phyloP scores from a whole-genome alignment of 2,329 filamentous ascomycete species.

The Gliomastix tumulicola region DNA sequence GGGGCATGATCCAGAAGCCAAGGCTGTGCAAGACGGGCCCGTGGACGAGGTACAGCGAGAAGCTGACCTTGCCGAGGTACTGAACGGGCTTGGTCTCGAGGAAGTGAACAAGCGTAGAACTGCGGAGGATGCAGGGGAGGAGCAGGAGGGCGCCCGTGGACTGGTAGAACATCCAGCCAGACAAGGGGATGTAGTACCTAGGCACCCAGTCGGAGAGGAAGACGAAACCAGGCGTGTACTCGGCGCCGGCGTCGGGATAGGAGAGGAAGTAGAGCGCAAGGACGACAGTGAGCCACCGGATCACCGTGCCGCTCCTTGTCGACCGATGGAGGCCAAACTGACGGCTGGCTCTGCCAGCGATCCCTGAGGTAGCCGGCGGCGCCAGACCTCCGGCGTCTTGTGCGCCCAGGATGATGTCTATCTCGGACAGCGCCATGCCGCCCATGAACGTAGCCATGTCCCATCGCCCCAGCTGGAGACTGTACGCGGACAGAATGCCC shows the following conservation, averaged over 20 bases:
- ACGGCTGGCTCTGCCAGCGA: neutral
- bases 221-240: slow-evolving; percentile 28
- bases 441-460: slow-evolving; percentile 31
- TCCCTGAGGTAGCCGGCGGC: slow-evolving; percentile 9
- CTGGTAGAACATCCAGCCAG: slow-evolving; percentile 31
- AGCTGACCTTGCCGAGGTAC: slow-evolving; percentile 30
- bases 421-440: slow-evolving; percentile 25
- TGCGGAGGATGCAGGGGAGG: slow-evolving; percentile 24
- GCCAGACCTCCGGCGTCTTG: slow-evolving; percentile 9
- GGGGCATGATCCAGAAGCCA: slow-evolving; percentile 50
- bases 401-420: slow-evolving; percentile 20
- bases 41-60: slow-evolving; percentile 33
- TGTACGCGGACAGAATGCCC: slow-evolving; percentile 21
- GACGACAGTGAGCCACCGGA: slow-evolving; percentile 19
- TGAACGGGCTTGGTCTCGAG: slow-evolving; percentile 23
- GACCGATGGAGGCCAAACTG: slow-evolving; percentile 3
- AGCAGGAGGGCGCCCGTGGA: slow-evolving; percentile 27
- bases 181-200: slow-evolving; percentile 25
- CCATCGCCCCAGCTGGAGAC: slow-evolving; percentile 25
- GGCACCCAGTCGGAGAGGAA: slow-evolving; percentile 23
- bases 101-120: slow-evolving; percentile 14
- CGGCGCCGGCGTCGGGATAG: slow-evolving; percentile 28
- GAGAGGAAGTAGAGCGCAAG: slow-evolving; percentile 29
- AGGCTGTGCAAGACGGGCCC: slow-evolving; percentile 53
- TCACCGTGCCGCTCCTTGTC: slow-evolving; percentile 4